Conservation (phyloP, 2,329 filamentous ascomycete species). For the Ophiostoma tasmaniense region DNA sequence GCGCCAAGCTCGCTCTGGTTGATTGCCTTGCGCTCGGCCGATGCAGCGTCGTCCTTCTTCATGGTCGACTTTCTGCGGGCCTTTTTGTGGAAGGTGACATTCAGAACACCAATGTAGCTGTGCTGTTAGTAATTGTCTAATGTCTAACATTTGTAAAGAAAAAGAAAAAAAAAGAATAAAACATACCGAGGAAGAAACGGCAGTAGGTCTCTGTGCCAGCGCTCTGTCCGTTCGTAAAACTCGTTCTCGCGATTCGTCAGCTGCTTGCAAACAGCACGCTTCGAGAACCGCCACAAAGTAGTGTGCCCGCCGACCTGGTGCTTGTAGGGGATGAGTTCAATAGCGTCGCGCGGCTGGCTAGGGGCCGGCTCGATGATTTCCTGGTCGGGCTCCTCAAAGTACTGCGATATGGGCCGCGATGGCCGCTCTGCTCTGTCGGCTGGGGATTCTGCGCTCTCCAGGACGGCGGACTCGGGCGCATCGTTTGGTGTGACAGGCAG, state of each 20-base stretch:
- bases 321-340: constrained; percentile 92
- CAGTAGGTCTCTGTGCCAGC: constrained; percentile 78
- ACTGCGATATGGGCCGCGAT: constrained; percentile 33
- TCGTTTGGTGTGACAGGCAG: constrained; percentile 23
- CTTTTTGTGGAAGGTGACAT: constrained; percentile 87
- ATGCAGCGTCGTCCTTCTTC: constrained; percentile 40
- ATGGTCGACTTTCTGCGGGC: constrained; percentile 54
- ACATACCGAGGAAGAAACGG: constrained; percentile 76
- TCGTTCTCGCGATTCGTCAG: constrained; percentile 97
- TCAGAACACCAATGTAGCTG: constrained; percentile 93
- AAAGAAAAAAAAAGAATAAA: background rate
- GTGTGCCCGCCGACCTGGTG: constrained; percentile 97
- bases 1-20: constrained; percentile 25
- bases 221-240: constrained; percentile 95
- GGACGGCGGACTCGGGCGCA: constrained; percentile 32
- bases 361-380: constrained; percentile 43
- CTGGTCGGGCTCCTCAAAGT: constrained; percentile 42
- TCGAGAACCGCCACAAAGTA: constrained; percentile 91
- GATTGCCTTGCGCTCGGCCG: constrained; percentile 30
- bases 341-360: constrained; percentile 66
- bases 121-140: constrained; percentile 1
- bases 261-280: constrained; percentile 93
- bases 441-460: constrained; percentile 28
- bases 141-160: too few relatives aligned
- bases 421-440: constrained; percentile 24